Conservation (phyloP, 306 rosid genomes). For the Quercus rubra region DNA sequence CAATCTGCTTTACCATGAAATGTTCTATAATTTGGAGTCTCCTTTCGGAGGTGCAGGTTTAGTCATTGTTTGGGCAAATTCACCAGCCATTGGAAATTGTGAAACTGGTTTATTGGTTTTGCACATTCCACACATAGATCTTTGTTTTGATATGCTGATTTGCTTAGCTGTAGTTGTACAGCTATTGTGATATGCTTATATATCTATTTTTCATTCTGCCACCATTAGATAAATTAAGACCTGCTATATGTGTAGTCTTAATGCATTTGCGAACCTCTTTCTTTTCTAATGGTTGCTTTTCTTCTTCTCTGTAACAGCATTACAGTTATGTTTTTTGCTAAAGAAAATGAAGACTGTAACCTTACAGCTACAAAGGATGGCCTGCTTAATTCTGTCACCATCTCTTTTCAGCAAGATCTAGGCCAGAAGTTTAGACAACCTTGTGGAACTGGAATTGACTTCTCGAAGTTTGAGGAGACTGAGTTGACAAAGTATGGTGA, state of each 20-base stretch:
- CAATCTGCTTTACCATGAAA: neutral
- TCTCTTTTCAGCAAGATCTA: constrained; percentile 36
- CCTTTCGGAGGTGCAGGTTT: neutral
- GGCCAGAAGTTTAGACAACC: constrained; percentile 48
- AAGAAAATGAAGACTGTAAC: constrained; percentile 33
- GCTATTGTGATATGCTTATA: neutral
- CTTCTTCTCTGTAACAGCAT: constrained; percentile 31
- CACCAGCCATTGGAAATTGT: neutral
- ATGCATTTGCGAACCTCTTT: neutral
- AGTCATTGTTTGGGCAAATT: neutral
- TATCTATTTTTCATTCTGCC: neutral
- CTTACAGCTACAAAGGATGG: constrained; percentile 35
- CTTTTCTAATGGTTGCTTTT: neutral
- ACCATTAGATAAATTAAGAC: neutral
- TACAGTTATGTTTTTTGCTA: constrained; percentile 41
- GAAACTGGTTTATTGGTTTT: neutral
- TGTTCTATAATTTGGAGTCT: neutral
- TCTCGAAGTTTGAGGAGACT: constrained; percentile 29
- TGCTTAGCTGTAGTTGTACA: neutral
- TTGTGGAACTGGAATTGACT: constrained; percentile 44
- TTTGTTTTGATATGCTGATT: neutral
- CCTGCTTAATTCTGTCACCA: constrained; percentile 26
- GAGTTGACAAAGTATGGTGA: constrained; percentile 29
- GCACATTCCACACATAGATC: neutral
- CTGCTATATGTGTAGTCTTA: no score